phyloP scores from a whole-genome alignment of 306 rosid genomes.

The Clitoria ternatea region DNA sequence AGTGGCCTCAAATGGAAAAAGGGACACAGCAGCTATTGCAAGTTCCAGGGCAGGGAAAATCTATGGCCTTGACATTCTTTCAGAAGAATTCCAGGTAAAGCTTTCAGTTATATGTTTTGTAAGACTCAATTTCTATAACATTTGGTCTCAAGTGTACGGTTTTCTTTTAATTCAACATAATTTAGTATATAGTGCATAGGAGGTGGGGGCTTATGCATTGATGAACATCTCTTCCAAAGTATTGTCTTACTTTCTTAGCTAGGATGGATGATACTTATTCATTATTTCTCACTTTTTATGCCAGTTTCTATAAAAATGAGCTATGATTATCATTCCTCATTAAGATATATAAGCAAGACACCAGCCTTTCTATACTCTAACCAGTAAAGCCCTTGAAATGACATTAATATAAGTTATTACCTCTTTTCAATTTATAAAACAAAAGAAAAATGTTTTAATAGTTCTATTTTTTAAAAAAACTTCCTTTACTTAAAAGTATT shows the following conservation, averaged over 20 bases:
- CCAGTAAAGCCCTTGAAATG: background rate
- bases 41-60: conserved; percentile 62
- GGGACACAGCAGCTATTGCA: conserved; percentile 65
- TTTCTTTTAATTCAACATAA: background rate
- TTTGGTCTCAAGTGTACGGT: background rate
- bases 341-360: background rate
- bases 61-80: conserved; percentile 61
- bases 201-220: background rate
- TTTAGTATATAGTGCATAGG: background rate
- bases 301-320: background rate
- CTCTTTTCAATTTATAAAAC: too few species aligned
- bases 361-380: background rate
- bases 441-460: too few species aligned
- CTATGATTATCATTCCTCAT: background rate
- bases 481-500: too few species aligned
- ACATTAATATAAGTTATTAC: too few species aligned
- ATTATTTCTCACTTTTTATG: background rate
- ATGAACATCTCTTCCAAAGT: conserved; percentile 5
- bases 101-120: background rate
- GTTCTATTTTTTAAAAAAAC: too few species aligned
- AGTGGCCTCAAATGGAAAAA: conserved; percentile 42
- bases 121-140: background rate
- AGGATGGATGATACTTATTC: background rate
- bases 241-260: background rate
- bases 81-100: conserved; percentile 53